phyloP scores from a whole-genome alignment of 179 eudicot species.

The Sideroxylon spinosum region DNA sequence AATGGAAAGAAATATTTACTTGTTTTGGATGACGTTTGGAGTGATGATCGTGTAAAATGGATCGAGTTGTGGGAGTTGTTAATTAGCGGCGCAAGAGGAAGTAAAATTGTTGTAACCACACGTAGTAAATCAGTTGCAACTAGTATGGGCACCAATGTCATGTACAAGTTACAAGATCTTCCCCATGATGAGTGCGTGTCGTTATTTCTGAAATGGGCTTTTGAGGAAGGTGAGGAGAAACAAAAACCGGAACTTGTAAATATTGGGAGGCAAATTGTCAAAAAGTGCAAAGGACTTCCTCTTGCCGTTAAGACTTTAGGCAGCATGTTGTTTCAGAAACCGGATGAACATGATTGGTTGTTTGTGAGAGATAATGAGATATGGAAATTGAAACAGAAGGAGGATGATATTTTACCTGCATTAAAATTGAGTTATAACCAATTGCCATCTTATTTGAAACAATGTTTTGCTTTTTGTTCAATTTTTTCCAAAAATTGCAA shows the following conservation, averaged over 20 bases:
- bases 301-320: conserved; percentile 24
- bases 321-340: conserved; percentile 15
- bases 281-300: conserved; percentile 30
- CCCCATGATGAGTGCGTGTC: conserved; percentile 18
- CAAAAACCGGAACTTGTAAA: conserved; percentile 14
- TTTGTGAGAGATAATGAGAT: conserved; percentile 17
- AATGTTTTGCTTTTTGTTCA: conserved; percentile 28
- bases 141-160: not conserved
- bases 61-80: no score
- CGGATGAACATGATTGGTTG: conserved; percentile 26
- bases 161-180: conserved; percentile 9
- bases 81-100: no score
- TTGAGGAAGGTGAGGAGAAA: conserved; percentile 18
- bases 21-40: no score
- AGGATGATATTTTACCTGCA: not conserved
- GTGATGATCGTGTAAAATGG: no score
- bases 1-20: no score
- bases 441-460: conserved; percentile 26
- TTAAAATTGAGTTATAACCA: conserved; percentile 26
- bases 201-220: conserved; percentile 15
- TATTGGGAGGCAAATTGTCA: conserved; percentile 24
- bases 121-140: conserved; percentile 1
- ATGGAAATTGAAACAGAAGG: conserved; percentile 6
- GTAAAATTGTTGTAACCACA: no score
- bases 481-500: not conserved